These are phyloP conservation scores for Terfezia claveryi DNA, from an alignment of 495 filamentous ascomycete species.

Conservation along the genomic window DNA sequence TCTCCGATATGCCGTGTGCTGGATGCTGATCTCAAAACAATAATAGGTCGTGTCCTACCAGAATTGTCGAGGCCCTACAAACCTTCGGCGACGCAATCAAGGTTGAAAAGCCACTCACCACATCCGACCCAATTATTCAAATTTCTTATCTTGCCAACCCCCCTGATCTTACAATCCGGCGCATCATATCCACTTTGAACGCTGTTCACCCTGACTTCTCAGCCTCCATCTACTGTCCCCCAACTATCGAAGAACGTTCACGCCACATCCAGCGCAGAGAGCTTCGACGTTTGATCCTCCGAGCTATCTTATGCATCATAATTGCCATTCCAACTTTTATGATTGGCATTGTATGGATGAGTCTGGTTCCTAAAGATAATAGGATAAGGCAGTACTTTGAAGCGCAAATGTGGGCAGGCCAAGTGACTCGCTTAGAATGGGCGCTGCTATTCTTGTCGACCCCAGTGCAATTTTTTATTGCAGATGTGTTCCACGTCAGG, in stretches of 20 bases:
- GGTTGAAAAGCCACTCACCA: slow-evolving; percentile 27
- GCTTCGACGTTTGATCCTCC: slow-evolving; percentile 34
- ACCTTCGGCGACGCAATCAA: slow-evolving; percentile 23
- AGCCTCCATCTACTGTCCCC: slow-evolving; percentile 52
- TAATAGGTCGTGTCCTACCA: slow-evolving; percentile 21
- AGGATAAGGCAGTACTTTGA: slow-evolving; percentile 39
- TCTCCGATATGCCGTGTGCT: too few species aligned
- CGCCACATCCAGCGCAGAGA: slow-evolving; percentile 45
- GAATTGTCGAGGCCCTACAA: slow-evolving; percentile 26
- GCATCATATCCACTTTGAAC: slow-evolving; percentile 46
- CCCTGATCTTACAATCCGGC: slow-evolving; percentile 52
- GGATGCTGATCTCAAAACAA: background rate
- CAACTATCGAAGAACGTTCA: slow-evolving; percentile 67
- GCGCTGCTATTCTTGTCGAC: slow-evolving; percentile 69
- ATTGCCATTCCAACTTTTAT: slow-evolving; percentile 70
- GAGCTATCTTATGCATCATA: slow-evolving; percentile 48
- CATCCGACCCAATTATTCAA: slow-evolving; percentile 28
- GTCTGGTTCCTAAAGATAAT: slow-evolving; percentile 40
- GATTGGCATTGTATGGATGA: slow-evolving; percentile 85
- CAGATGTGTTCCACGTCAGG: slow-evolving; percentile 64
- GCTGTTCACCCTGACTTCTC: slow-evolving; percentile 40
- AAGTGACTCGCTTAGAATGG: slow-evolving; percentile 58
- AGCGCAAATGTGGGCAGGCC: slow-evolving; percentile 44
- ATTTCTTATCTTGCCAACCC: slow-evolving; percentile 46
- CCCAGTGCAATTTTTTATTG: slow-evolving; percentile 72